Evolutionary conservation across 495 filamentous ascomycete genomes (phyloP).

Genomic region (Bathelium albidoporum): DNA sequence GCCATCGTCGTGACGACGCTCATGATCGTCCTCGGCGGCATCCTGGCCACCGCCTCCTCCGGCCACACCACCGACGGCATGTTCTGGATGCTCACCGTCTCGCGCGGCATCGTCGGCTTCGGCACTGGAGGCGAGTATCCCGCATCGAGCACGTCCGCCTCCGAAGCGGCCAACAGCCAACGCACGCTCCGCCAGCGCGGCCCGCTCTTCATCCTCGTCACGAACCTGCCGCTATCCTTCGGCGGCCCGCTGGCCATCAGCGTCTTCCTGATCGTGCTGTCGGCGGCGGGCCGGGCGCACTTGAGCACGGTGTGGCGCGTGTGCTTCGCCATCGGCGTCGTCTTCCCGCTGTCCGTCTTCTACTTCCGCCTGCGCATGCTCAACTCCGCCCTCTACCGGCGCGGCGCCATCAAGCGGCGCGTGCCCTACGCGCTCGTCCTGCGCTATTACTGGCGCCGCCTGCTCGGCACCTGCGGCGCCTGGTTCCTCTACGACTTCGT

Average conservation of each 20-base stretch:
- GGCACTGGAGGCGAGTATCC: conserved; percentile 41
- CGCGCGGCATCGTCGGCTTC: conserved; percentile 44
- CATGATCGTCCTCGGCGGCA: conserved; percentile 43
- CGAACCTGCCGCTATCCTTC: conserved; percentile 42
- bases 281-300: conserved; percentile 28
- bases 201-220: conserved; percentile 44
- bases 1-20: conserved; percentile 42
- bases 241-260: conserved; percentile 41
- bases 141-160: conserved; percentile 35
- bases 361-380: conserved; percentile 46
- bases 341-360: conserved; percentile 42
- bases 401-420: conserved; percentile 33
- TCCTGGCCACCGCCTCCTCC: conserved; percentile 40
- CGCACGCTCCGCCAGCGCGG: conserved; percentile 33
- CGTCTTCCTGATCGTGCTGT: conserved; percentile 41
- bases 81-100: conserved; percentile 48
- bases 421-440: conserved; percentile 32
- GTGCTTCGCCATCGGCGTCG: conserved; percentile 42
- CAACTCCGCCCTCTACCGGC: conserved; percentile 41
- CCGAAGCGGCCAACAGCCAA: conserved; percentile 42
- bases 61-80: conserved; percentile 39
- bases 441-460: conserved; percentile 33
- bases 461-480: conserved; percentile 34
- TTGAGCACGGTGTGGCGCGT: conserved; percentile 39
- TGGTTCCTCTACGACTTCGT: conserved; percentile 39